Evolutionary conservation across 2,329 filamentous ascomycete genomes (phyloP).

Genomic region (Elsinoe batatas): DNA sequence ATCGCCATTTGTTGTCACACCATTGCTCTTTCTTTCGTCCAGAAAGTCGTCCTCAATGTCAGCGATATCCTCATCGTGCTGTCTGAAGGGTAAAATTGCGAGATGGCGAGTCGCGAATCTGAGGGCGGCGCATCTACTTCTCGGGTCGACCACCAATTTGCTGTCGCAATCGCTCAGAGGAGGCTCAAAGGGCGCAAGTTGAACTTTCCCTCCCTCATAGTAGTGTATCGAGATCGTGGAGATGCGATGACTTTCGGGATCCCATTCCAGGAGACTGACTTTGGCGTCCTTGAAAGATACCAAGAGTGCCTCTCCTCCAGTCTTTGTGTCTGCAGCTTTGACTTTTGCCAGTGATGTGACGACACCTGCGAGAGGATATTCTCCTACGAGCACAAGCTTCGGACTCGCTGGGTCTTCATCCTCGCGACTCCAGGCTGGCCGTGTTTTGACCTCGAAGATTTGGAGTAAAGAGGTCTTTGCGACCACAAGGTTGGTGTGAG

Average conservation of each 20-base stretch:
- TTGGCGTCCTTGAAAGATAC: constrained; percentile 85
- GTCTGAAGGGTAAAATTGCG: constrained; percentile 87
- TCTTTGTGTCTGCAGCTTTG: constrained; percentile 60
- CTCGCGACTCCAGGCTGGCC: constrained; percentile 36
- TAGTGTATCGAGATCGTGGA: constrained; percentile 92
- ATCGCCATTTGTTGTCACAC: constrained; percentile 26
- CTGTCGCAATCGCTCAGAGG: constrained; percentile 67
- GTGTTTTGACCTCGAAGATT: constrained; percentile 61
- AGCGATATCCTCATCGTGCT: constrained; percentile 67
- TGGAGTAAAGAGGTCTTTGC: constrained; percentile 89
- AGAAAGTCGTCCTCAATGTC: constrained; percentile 81
- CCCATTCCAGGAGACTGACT: constrained; percentile 88
- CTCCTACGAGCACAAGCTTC: constrained; percentile 74
- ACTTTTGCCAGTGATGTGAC: constrained; percentile 74
- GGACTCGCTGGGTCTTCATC: constrained; percentile 37
- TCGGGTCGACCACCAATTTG: constrained; percentile 78
- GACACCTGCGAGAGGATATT: constrained; percentile 75
- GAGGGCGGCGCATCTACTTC: constrained; percentile 84
- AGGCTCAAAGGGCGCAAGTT: constrained; percentile 71
- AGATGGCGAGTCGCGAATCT: constrained; percentile 84
- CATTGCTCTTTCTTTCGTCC: constrained; percentile 42
- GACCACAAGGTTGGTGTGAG: constrained; percentile 76
- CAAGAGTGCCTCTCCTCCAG: constrained; percentile 73
- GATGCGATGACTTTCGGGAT: constrained; percentile 67
- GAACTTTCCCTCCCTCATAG: constrained; percentile 88